These are phyloP conservation scores for Pontederia paniculata DNA, from an alignment of 176 grass and related monocot species.

Conservation along the genomic window DNA sequence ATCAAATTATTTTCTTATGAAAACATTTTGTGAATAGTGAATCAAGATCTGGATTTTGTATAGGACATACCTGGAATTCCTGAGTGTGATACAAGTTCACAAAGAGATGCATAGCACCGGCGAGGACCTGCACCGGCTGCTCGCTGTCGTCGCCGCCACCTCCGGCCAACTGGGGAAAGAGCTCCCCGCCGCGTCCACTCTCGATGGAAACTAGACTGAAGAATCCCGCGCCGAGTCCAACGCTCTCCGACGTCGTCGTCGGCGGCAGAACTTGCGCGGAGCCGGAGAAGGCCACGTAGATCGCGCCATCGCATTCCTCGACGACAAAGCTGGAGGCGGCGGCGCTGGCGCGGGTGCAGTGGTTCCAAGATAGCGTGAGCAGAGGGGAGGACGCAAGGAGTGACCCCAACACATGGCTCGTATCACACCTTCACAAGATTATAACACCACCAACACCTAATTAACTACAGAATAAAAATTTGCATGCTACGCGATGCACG, in stretches of 20 bases:
- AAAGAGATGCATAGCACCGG: slow-evolving; percentile 48
- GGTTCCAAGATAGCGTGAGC: slow-evolving; percentile 63
- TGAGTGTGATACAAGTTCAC: slow-evolving; percentile 29
- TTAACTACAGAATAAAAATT: too few relatives aligned
- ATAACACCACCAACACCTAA: too few relatives aligned
- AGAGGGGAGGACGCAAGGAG: slow-evolving; percentile 72
- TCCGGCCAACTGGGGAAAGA: slow-evolving; percentile 46
- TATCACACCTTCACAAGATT: slow-evolving; percentile 60
- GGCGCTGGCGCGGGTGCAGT: slow-evolving; percentile 33
- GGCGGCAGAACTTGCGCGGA: slow-evolving; percentile 27
- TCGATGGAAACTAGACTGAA: slow-evolving; percentile 29
- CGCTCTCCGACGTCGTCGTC: slow-evolving; percentile 4
- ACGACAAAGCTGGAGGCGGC: slow-evolving; percentile 24
- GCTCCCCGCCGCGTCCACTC: slow-evolving; percentile 12
- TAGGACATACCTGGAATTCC: slow-evolving; percentile 62
- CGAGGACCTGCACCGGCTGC: slow-evolving; percentile 56
- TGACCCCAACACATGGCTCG: slow-evolving; percentile 77
- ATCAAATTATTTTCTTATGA: too few relatives aligned
- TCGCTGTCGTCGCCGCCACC: slow-evolving; percentile 33
- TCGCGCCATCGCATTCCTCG: slow-evolving; percentile 23
- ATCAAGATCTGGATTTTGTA: not conserved
- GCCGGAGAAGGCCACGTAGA: slow-evolving; percentile 65
- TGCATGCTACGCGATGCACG: too few relatives aligned
- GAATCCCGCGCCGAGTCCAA: slow-evolving; percentile 8
- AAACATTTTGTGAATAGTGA: too few relatives aligned